Percentiles rank a stretch among this genome's conserved stretches.
phyloP scores from a whole-genome alignment of 2,329 filamentous ascomycete species.

The Diaporthe destruens region DNA sequence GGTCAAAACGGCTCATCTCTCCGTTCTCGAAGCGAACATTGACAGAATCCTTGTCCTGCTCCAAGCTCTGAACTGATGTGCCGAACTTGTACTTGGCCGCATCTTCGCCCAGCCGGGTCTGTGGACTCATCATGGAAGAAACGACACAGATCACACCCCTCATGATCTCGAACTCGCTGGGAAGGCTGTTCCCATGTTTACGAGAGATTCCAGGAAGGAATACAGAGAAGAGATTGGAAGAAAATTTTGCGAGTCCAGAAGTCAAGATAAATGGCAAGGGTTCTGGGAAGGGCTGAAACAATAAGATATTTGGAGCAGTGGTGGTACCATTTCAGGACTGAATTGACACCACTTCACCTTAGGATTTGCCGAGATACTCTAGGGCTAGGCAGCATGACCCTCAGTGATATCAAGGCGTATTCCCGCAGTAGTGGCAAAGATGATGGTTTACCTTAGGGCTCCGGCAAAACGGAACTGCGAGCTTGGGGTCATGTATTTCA shows the following conservation, averaged over 20 bases:
- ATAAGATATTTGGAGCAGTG: background rate
- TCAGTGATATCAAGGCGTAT: too few relatives aligned
- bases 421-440: too few relatives aligned
- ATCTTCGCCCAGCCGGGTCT: slow-evolving; percentile 45
- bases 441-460: too few relatives aligned
- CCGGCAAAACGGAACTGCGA: background rate
- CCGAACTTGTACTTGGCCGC: slow-evolving; percentile 48
- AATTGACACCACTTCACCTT: too few relatives aligned
- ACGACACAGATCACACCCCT: slow-evolving; percentile 64
- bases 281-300: background rate
- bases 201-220: slow-evolving; percentile 35
- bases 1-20: slow-evolving; percentile 57
- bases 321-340: too few relatives aligned
- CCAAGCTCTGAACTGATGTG: slow-evolving; percentile 46
- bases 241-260: background rate
- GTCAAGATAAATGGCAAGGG: background rate
- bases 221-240: background rate
- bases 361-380: too few relatives aligned
- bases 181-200: slow-evolving; percentile 57
- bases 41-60: slow-evolving; percentile 46
- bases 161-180: slow-evolving; percentile 71
- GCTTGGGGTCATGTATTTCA: background rate
- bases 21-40: slow-evolving; percentile 58
- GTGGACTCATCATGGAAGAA: slow-evolving; percentile 58
- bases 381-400: too few relatives aligned